Conservation (phyloP, 2,329 filamentous ascomycete species). For the Aspergillus neoniger region DNA sequence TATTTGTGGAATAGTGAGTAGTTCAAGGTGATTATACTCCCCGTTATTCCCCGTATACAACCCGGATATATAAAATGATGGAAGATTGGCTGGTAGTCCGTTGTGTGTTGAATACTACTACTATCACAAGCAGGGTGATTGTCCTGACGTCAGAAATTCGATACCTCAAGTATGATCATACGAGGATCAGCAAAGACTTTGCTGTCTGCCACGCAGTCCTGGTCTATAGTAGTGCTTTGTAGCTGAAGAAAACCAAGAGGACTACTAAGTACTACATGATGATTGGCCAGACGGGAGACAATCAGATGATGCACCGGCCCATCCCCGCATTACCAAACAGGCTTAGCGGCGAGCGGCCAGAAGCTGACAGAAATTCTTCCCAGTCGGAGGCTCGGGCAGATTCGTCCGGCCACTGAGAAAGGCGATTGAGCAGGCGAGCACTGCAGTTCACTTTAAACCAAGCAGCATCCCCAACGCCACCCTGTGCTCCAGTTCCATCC, state of each 20-base stretch:
- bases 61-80: too few relatives aligned
- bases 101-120: too few relatives aligned
- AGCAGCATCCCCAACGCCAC: slow-evolving; percentile 12
- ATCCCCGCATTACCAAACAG: slow-evolving; percentile 25
- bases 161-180: too few relatives aligned
- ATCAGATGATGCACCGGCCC: slow-evolving; percentile 11
- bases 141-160: too few relatives aligned
- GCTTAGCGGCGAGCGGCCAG: slow-evolving; percentile 19
- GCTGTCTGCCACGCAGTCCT: too few relatives aligned
- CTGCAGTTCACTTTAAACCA: slow-evolving; percentile 5
- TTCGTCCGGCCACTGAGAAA: slow-evolving; percentile 20
- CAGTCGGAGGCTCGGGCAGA: slow-evolving; percentile 16
- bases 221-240: neutral
- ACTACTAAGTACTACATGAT: neutral
- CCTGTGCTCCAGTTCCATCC: neutral
- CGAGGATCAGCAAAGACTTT: too few relatives aligned
- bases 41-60: too few relatives aligned
- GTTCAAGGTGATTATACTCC: too few relatives aligned
- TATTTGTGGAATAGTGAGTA: too few relatives aligned
- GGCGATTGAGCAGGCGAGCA: slow-evolving; percentile 22
- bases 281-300: slow-evolving; percentile 5
- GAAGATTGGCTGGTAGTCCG: too few relatives aligned
- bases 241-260: too few relatives aligned
- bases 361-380: slow-evolving; percentile 26
- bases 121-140: too few relatives aligned